Conservation (phyloP, 768 basidiomycete genomes). For the Chalciporus chontae region DNA sequence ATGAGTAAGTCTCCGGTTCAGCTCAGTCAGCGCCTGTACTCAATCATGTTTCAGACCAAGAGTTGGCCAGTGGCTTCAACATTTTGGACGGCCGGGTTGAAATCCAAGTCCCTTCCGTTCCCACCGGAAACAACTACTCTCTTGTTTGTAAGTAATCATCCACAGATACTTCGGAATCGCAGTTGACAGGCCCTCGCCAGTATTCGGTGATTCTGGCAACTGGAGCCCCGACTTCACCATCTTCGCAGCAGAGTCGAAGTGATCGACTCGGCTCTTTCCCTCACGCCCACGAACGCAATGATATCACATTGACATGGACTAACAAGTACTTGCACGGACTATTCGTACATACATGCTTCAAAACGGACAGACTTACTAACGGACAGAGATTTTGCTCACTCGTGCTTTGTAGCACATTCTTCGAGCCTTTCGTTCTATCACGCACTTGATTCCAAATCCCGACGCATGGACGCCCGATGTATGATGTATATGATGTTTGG, state of each 20-base stretch:
- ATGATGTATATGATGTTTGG: no score
- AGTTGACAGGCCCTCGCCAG: constrained; percentile 18
- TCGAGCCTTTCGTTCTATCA: no score
- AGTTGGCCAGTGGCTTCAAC: constrained; percentile 26
- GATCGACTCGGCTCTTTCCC: not conserved
- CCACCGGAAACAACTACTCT: constrained; percentile 28
- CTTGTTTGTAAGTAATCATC: constrained; percentile 27
- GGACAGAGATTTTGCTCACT: not conserved
- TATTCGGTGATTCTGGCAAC: constrained; percentile 34
- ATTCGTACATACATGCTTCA: not conserved
- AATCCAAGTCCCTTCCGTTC: constrained; percentile 30
- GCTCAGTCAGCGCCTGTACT: not conserved
- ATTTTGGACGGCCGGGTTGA: constrained; percentile 25
- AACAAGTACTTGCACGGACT: not conserved
- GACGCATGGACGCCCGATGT: no score
- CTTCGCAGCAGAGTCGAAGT: not conserved
- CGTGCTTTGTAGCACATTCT: not conserved
- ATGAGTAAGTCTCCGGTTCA: constrained; percentile 19
- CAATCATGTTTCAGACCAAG: constrained; percentile 15
- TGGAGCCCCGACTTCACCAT: constrained; percentile 28
- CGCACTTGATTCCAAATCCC: not conserved
- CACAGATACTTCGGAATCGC: not conserved
- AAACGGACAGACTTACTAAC: not conserved
- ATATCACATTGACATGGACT: not conserved
- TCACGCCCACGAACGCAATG: not conserved